phyloP scores from a whole-genome alignment of 352 stramenopile species.

The Phytophthora tubulina region DNA sequence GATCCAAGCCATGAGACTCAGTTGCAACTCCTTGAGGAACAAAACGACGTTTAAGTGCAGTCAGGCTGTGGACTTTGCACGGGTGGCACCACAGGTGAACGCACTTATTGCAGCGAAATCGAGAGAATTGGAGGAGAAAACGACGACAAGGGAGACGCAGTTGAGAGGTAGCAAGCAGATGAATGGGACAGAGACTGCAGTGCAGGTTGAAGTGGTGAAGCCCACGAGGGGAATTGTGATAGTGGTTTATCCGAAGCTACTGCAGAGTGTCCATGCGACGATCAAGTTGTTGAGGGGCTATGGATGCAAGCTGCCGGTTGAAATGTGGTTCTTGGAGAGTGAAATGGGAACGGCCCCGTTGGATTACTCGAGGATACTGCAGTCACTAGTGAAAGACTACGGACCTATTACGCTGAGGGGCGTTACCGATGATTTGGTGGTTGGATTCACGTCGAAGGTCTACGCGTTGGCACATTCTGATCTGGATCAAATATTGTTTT shows the following conservation, averaged over 20 bases:
- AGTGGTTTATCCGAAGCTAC: slow-evolving; percentile 59
- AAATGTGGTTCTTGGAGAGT: slow-evolving; percentile 56
- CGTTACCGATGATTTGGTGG: slow-evolving; percentile 42
- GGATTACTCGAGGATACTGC: slow-evolving; percentile 32
- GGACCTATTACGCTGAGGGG: slow-evolving; percentile 34
- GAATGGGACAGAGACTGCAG: background rate
- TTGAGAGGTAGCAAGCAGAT: slow-evolving; percentile 6
- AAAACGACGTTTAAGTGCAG: slow-evolving; percentile 52
- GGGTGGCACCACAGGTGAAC: slow-evolving; percentile 38
- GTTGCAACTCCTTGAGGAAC: slow-evolving; percentile 44
- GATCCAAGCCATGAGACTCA: slow-evolving; percentile 41
- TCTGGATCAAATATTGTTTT: slow-evolving; percentile 64
- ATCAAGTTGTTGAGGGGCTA: slow-evolving; percentile 44
- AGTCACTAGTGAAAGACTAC: slow-evolving; percentile 34
- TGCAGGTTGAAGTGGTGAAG: background rate
- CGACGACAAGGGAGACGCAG: background rate
- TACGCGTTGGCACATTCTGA: slow-evolving; percentile 55
- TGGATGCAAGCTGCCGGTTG: slow-evolving; percentile 54
- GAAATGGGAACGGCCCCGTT: slow-evolving; percentile 45
- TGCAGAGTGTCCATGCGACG: slow-evolving; percentile 50
- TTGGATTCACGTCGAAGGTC: slow-evolving; percentile 67
- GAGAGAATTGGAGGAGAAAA: slow-evolving; percentile 17
- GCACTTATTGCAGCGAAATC: slow-evolving; percentile 27
- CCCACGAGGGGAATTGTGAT: slow-evolving; percentile 50
- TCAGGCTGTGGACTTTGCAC: slow-evolving; percentile 44